Conservation (phyloP, 1,284 basidiomycete genomes). For the Ustilago curta region DNA sequence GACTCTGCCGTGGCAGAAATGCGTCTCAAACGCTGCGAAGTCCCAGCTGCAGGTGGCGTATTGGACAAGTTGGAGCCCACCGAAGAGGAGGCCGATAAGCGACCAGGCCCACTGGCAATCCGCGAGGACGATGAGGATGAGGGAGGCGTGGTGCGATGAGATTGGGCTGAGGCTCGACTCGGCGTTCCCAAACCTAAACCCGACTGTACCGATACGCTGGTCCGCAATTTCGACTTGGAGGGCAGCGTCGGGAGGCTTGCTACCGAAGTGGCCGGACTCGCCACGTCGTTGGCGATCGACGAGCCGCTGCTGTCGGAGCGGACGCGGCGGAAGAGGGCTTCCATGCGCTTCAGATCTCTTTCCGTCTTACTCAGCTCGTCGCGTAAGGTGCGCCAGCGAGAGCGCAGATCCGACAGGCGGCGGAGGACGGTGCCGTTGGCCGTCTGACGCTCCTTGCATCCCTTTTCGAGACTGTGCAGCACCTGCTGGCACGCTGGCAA, state of each 20-base stretch:
- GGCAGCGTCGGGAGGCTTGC: constrained; percentile 34
- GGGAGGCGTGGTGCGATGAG: constrained; percentile 17
- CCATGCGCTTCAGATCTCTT: constrained; percentile 80
- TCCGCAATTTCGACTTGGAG: constrained; percentile 27
- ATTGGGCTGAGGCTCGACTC: constrained; percentile 19
- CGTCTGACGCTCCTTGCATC: constrained; percentile 86
- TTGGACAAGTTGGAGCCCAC: constrained; percentile 33
- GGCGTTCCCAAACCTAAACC: constrained; percentile 49
- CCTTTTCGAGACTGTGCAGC: constrained; percentile 90
- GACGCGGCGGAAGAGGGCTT: constrained; percentile 73
- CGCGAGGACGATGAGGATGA: constrained; percentile 32
- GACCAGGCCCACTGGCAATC: constrained; percentile 38
- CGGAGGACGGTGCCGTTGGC: constrained; percentile 93
- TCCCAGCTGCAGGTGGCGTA: constrained; percentile 39
- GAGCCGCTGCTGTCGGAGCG: constrained; percentile 43
- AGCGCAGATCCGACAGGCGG: constrained; percentile 84
- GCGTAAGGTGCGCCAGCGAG: constrained; percentile 81
- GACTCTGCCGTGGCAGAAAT: constrained; percentile 48
- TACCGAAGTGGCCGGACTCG: constrained; percentile 35
- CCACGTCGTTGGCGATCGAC: constrained; percentile 26
- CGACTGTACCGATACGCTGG: constrained; percentile 35
- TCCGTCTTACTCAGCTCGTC: constrained; percentile 82
- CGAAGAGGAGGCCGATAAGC: constrained; percentile 43
- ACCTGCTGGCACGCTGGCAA: constrained; percentile 91
- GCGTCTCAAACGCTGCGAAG: constrained; percentile 29